These are phyloP conservation scores for Coemansia aciculifera DNA, from an alignment of 192 early-diverging fungal genomes.

Conservation along the genomic window DNA sequence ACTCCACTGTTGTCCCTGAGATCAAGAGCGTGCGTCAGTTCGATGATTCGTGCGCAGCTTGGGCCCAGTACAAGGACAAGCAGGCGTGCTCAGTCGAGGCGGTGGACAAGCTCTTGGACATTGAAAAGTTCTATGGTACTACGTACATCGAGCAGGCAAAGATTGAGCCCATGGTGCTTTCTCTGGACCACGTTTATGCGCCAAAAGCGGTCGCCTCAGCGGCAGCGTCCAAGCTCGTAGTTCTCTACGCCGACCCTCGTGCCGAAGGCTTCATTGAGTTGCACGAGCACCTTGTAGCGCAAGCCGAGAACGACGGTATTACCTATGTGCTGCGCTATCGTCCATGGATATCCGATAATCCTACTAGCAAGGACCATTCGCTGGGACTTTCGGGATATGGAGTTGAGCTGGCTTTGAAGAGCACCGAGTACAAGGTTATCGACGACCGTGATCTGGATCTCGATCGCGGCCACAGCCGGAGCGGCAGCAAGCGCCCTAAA, in stretches of 20 bases:
- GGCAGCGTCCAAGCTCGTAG: conserved; percentile 27
- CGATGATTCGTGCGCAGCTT: conserved; percentile 64
- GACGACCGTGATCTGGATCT: conserved; percentile 75
- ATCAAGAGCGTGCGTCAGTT: conserved; percentile 55
- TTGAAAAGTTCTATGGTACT: conserved; percentile 41
- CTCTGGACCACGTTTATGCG: conserved; percentile 64
- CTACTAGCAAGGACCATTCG: background rate
- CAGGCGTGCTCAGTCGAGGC: conserved; percentile 65
- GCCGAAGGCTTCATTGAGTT: conserved; percentile 60
- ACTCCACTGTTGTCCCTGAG: conserved; percentile 63
- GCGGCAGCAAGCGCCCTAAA: background rate
- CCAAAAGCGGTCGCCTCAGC: background rate
- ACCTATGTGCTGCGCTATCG: conserved; percentile 76
- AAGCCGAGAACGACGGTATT: conserved; percentile 55
- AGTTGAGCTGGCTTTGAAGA: conserved; percentile 92
- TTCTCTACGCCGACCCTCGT: conserved; percentile 78
- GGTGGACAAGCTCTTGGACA: conserved; percentile 47
- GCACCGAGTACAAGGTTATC: conserved; percentile 93
- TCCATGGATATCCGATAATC: conserved; percentile 36
- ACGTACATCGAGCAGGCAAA: conserved; percentile 39
- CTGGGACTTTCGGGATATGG: conserved; percentile 85
- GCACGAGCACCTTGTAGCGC: conserved; percentile 56
- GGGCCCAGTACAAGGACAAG: conserved; percentile 66
- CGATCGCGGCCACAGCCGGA: conserved; percentile 20
- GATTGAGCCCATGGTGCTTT: conserved; percentile 40